Percentiles rank a stretch among this genome's conserved stretches.
Conservation (phyloP, 192 early-diverging fungal genomes). For the Coemansia sp. region DNA sequence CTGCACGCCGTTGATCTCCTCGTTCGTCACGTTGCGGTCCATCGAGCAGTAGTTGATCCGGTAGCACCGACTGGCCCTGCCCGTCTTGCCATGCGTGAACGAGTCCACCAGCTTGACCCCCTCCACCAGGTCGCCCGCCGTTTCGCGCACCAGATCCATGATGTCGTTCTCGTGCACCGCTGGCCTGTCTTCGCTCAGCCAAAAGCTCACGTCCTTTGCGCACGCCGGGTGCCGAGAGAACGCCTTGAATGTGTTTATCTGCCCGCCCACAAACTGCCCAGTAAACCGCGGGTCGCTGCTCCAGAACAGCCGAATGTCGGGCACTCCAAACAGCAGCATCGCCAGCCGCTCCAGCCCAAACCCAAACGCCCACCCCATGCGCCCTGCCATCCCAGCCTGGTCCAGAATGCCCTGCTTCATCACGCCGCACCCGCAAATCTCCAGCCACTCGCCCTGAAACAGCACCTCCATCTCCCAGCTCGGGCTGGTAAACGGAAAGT, state of each 20-base stretch:
- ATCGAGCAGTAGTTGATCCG: slow-evolving; percentile 94
- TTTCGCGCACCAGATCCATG: slow-evolving; percentile 84
- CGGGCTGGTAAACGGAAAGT: slow-evolving; percentile 94
- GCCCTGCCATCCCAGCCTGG: slow-evolving; percentile 60
- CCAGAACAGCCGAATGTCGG: slow-evolving; percentile 97
- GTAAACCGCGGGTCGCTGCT: slow-evolving; percentile 80
- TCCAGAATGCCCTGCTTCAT: slow-evolving; percentile 81
- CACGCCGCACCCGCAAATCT: slow-evolving; percentile 90
- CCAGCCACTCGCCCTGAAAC: slow-evolving; percentile 91
- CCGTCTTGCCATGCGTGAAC: slow-evolving; percentile 84
- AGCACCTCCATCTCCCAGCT: slow-evolving; percentile 96
- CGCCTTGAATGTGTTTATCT: slow-evolving; percentile 72
- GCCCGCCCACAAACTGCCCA: slow-evolving; percentile 68
- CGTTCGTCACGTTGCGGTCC: slow-evolving; percentile 93
- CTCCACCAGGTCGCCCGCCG: slow-evolving; percentile 90
- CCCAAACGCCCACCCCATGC: slow-evolving; percentile 98
- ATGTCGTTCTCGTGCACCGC: slow-evolving; percentile 91
- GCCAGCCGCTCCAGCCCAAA: slow-evolving; percentile 92
- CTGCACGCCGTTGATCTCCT: slow-evolving; percentile 92
- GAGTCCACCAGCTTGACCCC: slow-evolving; percentile 84
- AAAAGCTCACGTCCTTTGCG: slow-evolving; percentile 94
- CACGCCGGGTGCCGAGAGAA: slow-evolving; percentile 90
- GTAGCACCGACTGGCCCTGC: slow-evolving; percentile 79
- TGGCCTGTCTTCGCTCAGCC: slow-evolving; percentile 56
- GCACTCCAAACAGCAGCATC: slow-evolving; percentile 92